These are phyloP conservation scores for Iberis pinnata DNA, from an alignment of 345 rosid genomes.

Conservation along the genomic window DNA sequence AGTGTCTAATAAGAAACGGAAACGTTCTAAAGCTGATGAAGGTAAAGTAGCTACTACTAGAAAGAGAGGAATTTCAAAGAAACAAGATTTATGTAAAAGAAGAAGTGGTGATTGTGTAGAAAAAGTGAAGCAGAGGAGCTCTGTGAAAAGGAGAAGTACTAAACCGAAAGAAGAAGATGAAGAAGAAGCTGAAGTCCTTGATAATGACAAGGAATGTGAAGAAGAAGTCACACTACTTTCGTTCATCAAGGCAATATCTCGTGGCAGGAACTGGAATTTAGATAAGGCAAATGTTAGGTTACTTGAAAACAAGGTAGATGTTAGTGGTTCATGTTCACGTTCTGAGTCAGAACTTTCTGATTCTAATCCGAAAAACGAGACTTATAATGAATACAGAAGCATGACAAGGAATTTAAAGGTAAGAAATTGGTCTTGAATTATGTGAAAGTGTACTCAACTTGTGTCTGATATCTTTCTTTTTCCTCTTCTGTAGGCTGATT, in stretches of 20 bases:
- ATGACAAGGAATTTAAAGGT: slow-evolving; percentile 28
- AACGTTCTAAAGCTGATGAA: slow-evolving; percentile 28
- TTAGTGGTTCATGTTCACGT: background rate
- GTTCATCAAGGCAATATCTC: slow-evolving; percentile 10
- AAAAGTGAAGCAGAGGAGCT: slow-evolving; percentile 19
- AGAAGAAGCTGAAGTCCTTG: background rate
- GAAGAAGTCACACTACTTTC: slow-evolving; percentile 9
- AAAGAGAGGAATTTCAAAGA: slow-evolving; percentile 11
- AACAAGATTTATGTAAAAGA: background rate
- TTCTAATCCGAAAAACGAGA: slow-evolving; percentile 1
- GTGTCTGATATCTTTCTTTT: background rate
- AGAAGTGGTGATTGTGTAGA: slow-evolving; percentile 9
- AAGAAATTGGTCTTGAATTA: slow-evolving; percentile 5
- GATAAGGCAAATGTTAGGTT: background rate
- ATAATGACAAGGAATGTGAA: background rate
- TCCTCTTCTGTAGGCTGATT: slow-evolving; percentile 32
- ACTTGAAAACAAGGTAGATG: slow-evolving; percentile 1
- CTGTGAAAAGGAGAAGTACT: slow-evolving; percentile 12
- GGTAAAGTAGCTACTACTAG: slow-evolving; percentile 1
- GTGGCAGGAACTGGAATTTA: background rate
- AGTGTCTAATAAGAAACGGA: slow-evolving; percentile 12
- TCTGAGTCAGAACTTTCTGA: slow-evolving; percentile 20
- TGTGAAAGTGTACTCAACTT: background rate
- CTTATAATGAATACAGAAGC: slow-evolving; percentile 14
- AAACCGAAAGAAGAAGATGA: background rate